Conservation (phyloP, 768 basidiomycete species). For the Tricholoma matsutake region DNA sequence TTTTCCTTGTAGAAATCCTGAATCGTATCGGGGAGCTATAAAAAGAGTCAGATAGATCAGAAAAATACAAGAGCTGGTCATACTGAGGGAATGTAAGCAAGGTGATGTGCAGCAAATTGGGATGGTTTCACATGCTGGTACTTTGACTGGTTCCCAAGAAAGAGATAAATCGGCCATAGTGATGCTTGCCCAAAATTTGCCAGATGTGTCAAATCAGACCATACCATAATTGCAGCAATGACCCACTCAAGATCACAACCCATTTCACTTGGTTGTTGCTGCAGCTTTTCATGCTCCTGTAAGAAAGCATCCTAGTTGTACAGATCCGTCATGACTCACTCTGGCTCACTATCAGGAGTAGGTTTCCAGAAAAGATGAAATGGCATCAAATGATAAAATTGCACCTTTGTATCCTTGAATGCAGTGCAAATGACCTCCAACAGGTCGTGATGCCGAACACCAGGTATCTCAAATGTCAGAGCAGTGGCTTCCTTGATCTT, state of each 20-base stretch:
- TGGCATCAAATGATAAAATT: constrained; percentile 11
- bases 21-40: constrained; percentile 9
- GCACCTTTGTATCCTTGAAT: constrained; percentile 8
- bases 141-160: constrained; percentile 34
- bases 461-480: neutral
- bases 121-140: constrained; percentile 23
- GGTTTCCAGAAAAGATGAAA: constrained; percentile 17
- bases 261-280: neutral
- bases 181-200: constrained; percentile 23
- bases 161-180: constrained; percentile 20
- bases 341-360: neutral
- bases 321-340: neutral
- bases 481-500: neutral
- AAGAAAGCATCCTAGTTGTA: constrained; percentile 2
- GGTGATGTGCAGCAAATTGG: constrained; percentile 19
- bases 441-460: constrained; percentile 4
- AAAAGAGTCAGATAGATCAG: neutral
- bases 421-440: constrained; percentile 13
- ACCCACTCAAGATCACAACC: neutral
- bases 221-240: constrained; percentile 2
- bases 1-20: constrained; percentile 6
- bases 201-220: constrained; percentile 26
- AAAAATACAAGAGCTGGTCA: constrained; percentile 6
- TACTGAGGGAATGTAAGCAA: constrained; percentile 28
- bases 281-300: constrained; percentile 1